Evolutionary conservation across 352 stramenopile species (phyloP), one percentile per base, ranked within the genome.

Genomic region (Aphanomyces cochlioides): DNA sequence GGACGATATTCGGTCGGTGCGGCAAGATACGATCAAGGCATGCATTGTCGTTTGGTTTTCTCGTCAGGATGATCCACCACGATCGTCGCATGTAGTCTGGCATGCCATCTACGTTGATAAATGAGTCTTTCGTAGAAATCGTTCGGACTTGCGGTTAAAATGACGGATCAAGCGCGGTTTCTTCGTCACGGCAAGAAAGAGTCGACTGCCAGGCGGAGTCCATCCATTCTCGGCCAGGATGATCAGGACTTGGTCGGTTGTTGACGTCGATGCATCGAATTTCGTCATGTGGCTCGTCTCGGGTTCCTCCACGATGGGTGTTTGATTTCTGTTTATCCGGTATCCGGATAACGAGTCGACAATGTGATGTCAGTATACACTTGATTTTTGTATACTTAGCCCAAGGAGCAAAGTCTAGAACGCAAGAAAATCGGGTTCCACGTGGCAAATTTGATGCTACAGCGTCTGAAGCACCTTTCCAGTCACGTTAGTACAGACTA

Each of bases 141-240:
- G 60, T 63, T 21, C 63, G 38, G 5, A 37, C 4, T 45, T 60
- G 59, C 64, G 47, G 61, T 34, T 17, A 34, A 50, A 50, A n/a
- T 2, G 10, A n/a, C 43, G 43, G 1, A 50, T 50, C 43, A 50
- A 50, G 10, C 43, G 43, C 10, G 43, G 43, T n/a, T n/a, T 50
- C 43, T n/a, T 50, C 43, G 43, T n/a, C 10, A 50, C 10, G 43
- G 17, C 10, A 50, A 50, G 2, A 43, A 15, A 28, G 2, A 28
- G 28, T 28, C 56, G 54, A 15, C 10, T 7, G 2, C 28, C 47
- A 21, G 45, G 12, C 0, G 47, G 47, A 21, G 12, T 10, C 81
- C 79, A 90, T 53, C 67, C 65, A 5, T 71, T 59, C 17, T 70
- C 73, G 12, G 82, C 45, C 8, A 89, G 63, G n/a, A 90, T 34